Percentiles rank a stretch among this genome's conserved stretches.
phyloP scores from a whole-genome alignment of 805 yeast species.

The Pichia occidentalis region DNA sequence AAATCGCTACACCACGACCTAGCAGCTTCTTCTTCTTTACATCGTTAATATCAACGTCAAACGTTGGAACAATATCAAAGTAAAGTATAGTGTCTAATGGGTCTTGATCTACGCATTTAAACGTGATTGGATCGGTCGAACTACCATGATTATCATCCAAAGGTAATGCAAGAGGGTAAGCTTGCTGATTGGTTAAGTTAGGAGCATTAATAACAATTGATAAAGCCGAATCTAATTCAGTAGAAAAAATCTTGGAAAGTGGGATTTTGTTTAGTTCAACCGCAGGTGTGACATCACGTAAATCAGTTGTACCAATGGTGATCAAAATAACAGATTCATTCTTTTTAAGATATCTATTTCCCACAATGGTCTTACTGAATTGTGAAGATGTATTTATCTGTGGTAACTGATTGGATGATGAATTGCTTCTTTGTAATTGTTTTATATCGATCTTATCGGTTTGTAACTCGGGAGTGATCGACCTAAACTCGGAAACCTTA shows the following conservation, averaged over 20 bases:
- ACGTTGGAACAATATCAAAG: slow-evolving; percentile 89
- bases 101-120: slow-evolving; percentile 45
- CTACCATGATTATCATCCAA: slow-evolving; percentile 67
- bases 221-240: slow-evolving; percentile 83
- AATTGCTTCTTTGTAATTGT: slow-evolving; percentile 1
- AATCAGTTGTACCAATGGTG: slow-evolving; percentile 82
- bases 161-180: slow-evolving; percentile 67
- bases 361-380: slow-evolving; percentile 59
- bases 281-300: slow-evolving; percentile 51
- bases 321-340: slow-evolving; percentile 69
- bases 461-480: slow-evolving; percentile 4
- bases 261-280: slow-evolving; percentile 71
- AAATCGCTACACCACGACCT: slow-evolving; percentile 79
- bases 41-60: slow-evolving; percentile 34
- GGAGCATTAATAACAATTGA: slow-evolving; percentile 57
- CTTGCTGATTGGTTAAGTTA: slow-evolving; percentile 41
- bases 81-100: slow-evolving; percentile 52
- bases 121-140: slow-evolving; percentile 68
- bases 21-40: slow-evolving; percentile 36
- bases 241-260: slow-evolving; percentile 63
- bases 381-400: slow-evolving; percentile 13
- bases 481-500: slow-evolving; percentile 19
- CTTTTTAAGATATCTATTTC: slow-evolving; percentile 63
- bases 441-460: slow-evolving; percentile 15
- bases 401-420: slow-evolving; percentile 13